Evolutionary conservation across 352 stramenopile genomes (phyloP).

Genomic region (Pythium myriotylum): DNA sequence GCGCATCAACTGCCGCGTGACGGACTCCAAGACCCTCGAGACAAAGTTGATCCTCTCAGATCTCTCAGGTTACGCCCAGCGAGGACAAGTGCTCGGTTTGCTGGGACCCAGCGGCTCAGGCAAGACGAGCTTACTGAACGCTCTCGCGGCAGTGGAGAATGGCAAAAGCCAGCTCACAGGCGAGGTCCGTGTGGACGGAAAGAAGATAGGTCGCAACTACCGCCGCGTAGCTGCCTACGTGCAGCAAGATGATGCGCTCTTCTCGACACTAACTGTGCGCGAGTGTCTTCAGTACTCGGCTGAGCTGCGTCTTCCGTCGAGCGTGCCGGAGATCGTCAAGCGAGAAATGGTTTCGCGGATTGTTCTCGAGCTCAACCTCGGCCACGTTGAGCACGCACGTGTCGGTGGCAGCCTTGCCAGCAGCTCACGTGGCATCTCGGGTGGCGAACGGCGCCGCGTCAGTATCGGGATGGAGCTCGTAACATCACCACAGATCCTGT

Average conservation of each 20-base stretch:
- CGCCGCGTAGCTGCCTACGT: conserved; percentile 84
- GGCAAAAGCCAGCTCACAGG: conserved; percentile 54
- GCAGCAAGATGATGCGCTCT: conserved; percentile 86
- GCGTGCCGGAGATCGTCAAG: conserved; percentile 55
- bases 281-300: conserved; percentile 87
- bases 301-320: conserved; percentile 63
- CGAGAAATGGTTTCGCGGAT: conserved; percentile 70
- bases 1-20: conserved; percentile 53
- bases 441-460: conserved; percentile 92
- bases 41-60: conserved; percentile 57
- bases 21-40: conserved; percentile 5
- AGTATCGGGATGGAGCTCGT: conserved; percentile 95
- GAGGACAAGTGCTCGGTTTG: conserved; percentile 68
- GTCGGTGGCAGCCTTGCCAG: conserved; percentile 46
- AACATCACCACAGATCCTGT: conserved; percentile 83
- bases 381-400: conserved; percentile 58
- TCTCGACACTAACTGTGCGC: conserved; percentile 77
- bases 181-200: conserved; percentile 63
- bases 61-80: conserved; percentile 52
- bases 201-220: conserved; percentile 59
- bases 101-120: conserved; percentile 78
- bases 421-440: conserved; percentile 87
- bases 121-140: conserved; percentile 86
- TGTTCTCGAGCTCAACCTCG: conserved; percentile 73
- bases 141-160: conserved; percentile 72